Evolutionary conservation across 192 early-diverging fungal species (phyloP).

Genomic region (Allomyces macrogynus): DNA sequence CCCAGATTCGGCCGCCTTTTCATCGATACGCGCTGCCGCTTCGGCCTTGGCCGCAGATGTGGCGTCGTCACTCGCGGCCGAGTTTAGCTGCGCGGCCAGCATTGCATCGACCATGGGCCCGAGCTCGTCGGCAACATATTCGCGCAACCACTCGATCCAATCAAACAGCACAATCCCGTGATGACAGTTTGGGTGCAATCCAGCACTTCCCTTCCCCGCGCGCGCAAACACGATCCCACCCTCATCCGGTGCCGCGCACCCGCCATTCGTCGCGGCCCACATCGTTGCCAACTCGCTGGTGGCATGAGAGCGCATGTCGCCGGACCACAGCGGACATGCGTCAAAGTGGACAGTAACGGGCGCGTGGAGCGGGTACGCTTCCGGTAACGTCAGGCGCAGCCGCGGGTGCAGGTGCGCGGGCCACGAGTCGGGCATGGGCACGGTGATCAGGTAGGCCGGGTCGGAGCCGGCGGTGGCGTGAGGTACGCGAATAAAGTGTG

Average conservation of each 20-base stretch:
- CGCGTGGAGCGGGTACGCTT: not conserved
- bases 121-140: not conserved
- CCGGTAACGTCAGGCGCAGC: not conserved
- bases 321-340: not conserved
- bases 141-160: slow-evolving; percentile 3
- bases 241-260: not conserved
- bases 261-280: not conserved
- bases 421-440: not conserved
- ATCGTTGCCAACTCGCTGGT: not conserved
- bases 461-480: not conserved
- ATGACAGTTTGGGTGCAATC: no score
- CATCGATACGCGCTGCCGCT: not conserved
- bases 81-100: not conserved
- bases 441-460: not conserved
- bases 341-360: not conserved
- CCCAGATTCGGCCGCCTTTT: not conserved
- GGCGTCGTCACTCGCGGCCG: not conserved
- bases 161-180: slow-evolving; percentile 2
- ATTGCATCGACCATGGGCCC: not conserved
- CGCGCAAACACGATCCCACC: not conserved
- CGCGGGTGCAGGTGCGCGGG: not conserved
- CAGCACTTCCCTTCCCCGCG: no score
- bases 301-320: not conserved
- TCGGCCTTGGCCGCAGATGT: not conserved
- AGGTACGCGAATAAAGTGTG: not conserved